Base-by-base conservation (phyloP, 2,329 filamentous ascomycete genomes). In the Alternaria incomplexa region DNA sequence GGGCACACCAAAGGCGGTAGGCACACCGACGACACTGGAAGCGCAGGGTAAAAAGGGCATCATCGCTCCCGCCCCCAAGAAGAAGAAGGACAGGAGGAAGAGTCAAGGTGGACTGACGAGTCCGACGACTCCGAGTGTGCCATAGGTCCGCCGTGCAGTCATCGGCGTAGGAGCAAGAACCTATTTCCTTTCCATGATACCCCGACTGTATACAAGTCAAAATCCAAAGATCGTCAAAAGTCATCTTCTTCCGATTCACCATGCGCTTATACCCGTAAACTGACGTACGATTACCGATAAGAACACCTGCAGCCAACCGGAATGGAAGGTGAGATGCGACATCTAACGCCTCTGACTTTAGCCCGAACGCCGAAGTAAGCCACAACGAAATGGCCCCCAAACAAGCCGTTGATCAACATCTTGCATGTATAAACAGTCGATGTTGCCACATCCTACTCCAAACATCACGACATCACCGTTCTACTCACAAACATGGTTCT, bases 31-130 rank as follows among this genome's bases (percentile, higher is more conserved):
- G 10, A 61, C 65, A 6, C 9, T 59, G 1, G 73, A 73, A 30
- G 63, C 59, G 0, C 70, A 68, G 20, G 71, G 68, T 20, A 63
- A 71, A 43, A 77, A 77, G 60, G 64, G 66, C 47, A 76, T 73
- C 26, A 63, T 73, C 50, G 73, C 66, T 9, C 70, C 67, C 43
- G 57, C 71, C n/a, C 71, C 73, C 2, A 75, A 77, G 58, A 58
- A 65, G 47, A 71, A 76, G 68, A 71, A 76, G 58, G 75, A 78
- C 66, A 70, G 79, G 64, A 75, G 77, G 66, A 81, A 81, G 72
- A 81, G 79, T 28, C 80, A 74, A 56, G 78, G 73, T 10, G 64
- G 64, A 5, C 58, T 77, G 2, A 69, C 68, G 3, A 80, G 75
- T 60, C 79, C 78, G 7, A 74, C 71, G 0, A 80, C 75, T 43